These are phyloP conservation scores for Thalassiosira pacifica DNA, from an alignment of 352 stramenopile species.

Conservation along the genomic window DNA sequence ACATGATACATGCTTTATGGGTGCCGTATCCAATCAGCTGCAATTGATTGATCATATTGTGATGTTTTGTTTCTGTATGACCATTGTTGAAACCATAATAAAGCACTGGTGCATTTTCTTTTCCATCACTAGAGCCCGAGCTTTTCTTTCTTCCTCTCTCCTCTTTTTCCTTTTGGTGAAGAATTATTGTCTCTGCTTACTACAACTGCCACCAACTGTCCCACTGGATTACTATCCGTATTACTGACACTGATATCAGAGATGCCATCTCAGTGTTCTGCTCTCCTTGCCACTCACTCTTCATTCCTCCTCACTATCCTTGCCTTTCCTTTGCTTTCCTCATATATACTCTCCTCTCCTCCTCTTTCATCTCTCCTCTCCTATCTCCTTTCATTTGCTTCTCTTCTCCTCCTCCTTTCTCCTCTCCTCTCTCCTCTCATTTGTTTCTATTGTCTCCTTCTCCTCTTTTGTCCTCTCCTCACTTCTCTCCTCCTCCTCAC, in stretches of 20 bases:
- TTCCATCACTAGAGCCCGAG: slow-evolving; percentile 7
- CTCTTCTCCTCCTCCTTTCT: too few relatives aligned
- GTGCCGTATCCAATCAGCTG: slow-evolving; percentile 81
- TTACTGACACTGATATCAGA: not conserved
- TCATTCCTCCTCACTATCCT: too few relatives aligned
- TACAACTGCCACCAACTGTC: slow-evolving; percentile 68
- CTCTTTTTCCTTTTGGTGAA: slow-evolving; percentile 24
- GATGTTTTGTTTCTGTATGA: slow-evolving; percentile 11
- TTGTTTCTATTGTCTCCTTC: too few relatives aligned
- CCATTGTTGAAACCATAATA: slow-evolving; percentile 29
- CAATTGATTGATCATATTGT: slow-evolving; percentile 38
- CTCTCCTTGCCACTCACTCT: too few relatives aligned
- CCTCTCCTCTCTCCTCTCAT: too few relatives aligned
- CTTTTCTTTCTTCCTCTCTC: slow-evolving; percentile 51
- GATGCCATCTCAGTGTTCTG: not conserved
- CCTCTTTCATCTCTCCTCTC: too few relatives aligned
- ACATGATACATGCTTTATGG: slow-evolving; percentile 87
- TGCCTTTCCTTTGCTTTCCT: too few relatives aligned
- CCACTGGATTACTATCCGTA: slow-evolving; percentile 41
- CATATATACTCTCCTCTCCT: too few relatives aligned
- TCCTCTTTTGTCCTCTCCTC: too few relatives aligned
- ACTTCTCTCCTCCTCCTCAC: too few relatives aligned
- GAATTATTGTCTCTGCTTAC: slow-evolving; percentile 48
- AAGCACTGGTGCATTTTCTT: slow-evolving; percentile 8
- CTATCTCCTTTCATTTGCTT: too few relatives aligned